Evolutionary conservation across 352 stramenopile genomes (phyloP).

Genomic region (Globisporangium nunn): DNA sequence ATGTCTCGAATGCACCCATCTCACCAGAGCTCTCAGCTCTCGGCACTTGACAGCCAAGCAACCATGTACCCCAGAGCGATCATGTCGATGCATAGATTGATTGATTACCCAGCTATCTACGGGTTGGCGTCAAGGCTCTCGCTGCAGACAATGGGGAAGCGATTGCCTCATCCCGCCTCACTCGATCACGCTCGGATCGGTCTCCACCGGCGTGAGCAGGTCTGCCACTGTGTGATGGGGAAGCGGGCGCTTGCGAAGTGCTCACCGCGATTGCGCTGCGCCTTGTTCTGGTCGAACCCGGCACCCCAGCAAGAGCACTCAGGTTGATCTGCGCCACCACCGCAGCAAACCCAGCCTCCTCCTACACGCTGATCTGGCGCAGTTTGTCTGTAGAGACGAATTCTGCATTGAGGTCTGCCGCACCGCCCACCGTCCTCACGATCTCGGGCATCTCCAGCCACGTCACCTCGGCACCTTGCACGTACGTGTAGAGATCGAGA

Average conservation of each 20-base stretch:
- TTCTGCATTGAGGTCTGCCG: not conserved
- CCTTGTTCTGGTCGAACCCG: slow-evolving; percentile 22
- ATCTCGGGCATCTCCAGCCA: slow-evolving; percentile 13
- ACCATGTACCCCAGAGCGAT: no score
- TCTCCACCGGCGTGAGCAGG: slow-evolving; percentile 14
- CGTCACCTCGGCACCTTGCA: slow-evolving; percentile 28
- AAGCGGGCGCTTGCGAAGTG: slow-evolving; percentile 25
- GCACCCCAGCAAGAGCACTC: slow-evolving; percentile 1
- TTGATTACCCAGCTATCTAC: no score
- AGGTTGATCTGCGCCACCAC: slow-evolving; percentile 19
- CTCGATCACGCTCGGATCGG: slow-evolving; percentile 8
- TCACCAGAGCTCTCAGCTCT: no score
- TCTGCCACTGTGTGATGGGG: slow-evolving; percentile 16
- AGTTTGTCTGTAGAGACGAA: not conserved
- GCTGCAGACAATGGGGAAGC: no score
- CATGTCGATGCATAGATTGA: no score
- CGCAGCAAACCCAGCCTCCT: slow-evolving; percentile 5
- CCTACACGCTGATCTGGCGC: not conserved
- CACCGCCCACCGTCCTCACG: not conserved
- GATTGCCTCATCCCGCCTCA: not conserved
- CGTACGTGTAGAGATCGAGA: slow-evolving; percentile 13
- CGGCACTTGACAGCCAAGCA: no score
- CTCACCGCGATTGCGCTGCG: slow-evolving; percentile 20
- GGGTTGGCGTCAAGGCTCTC: no score
- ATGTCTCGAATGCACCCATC: no score